Evolutionary conservation across 1,284 basidiomycete species (phyloP).

Genomic region (Fomes fomentarius): DNA sequence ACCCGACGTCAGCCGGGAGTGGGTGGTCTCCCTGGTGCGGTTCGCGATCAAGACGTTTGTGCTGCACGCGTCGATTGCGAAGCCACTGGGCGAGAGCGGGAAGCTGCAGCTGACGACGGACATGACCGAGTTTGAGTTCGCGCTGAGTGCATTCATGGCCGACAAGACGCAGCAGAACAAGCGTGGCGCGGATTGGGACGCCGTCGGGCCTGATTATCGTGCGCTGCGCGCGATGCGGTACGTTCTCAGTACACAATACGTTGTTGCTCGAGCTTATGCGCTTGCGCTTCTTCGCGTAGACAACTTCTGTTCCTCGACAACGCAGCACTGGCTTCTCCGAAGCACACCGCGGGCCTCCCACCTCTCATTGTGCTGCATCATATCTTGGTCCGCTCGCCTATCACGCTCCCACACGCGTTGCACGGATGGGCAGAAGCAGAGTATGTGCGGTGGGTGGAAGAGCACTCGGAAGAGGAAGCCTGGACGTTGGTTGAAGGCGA

Average conservation of each 20-base stretch:
- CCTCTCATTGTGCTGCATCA: conserved; percentile 89
- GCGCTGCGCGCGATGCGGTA: conserved; percentile 82
- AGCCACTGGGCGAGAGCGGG: conserved; percentile 85
- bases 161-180: conserved; percentile 55
- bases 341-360: conserved; percentile 74
- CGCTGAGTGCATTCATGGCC: conserved; percentile 76
- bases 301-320: conserved; percentile 89
- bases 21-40: conserved; percentile 71
- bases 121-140: conserved; percentile 95
- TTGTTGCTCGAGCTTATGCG: conserved; percentile 8
- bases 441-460: conserved; percentile 88
- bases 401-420: conserved; percentile 82
- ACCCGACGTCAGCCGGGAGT: conserved; percentile 70
- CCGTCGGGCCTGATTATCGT: conserved; percentile 80
- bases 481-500: conserved; percentile 74
- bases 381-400: conserved; percentile 86
- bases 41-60: conserved; percentile 85
- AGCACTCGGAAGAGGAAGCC: conserved; percentile 74
- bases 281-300: conserved; percentile 43
- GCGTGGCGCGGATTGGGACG: conserved; percentile 67
- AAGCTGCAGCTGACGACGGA: conserved; percentile 92
- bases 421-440: conserved; percentile 93
- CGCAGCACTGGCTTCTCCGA: conserved; percentile 60
- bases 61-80: conserved; percentile 86
- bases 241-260: conserved; percentile 27